These are phyloP conservation scores for Antarctomyces pellizariae DNA, from an alignment of 495 filamentous ascomycete genomes.

Conservation along the genomic window DNA sequence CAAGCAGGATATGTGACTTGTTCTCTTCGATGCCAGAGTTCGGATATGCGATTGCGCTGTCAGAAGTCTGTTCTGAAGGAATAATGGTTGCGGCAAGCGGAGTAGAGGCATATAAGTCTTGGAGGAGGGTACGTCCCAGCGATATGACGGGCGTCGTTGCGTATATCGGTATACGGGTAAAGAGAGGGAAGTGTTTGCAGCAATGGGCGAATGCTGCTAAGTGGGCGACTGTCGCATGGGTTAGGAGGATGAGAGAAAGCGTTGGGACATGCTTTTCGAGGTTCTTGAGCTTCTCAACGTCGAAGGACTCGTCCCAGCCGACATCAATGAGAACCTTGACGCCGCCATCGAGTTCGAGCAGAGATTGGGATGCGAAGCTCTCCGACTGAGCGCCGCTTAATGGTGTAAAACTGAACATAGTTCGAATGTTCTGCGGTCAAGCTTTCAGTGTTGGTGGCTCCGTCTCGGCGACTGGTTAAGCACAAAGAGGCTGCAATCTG, in stretches of 20 bases:
- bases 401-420: conserved; percentile 90
- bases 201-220: conserved; percentile 88
- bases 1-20: conserved; percentile 40
- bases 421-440: too few species aligned
- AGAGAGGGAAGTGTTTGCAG: conserved; percentile 86
- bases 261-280: conserved; percentile 85
- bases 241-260: conserved; percentile 81
- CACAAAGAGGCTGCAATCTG: too few species aligned
- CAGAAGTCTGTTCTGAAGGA: conserved; percentile 38
- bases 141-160: conserved; percentile 85
- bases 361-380: conserved; percentile 73
- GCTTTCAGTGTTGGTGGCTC: too few species aligned
- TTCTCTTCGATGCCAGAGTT: conserved; percentile 18
- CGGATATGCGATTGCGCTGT: conserved; percentile 33
- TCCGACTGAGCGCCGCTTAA: conserved; percentile 75
- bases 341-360: conserved; percentile 88
- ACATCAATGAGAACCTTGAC: conserved; percentile 89
- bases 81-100: conserved; percentile 70
- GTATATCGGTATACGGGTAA: conserved; percentile 86
- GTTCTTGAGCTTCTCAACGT: conserved; percentile 52
- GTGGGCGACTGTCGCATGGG: conserved; percentile 75
- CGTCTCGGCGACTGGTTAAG: too few species aligned
- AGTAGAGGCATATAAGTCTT: conserved; percentile 80
- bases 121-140: conserved; percentile 69
- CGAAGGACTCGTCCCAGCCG: conserved; percentile 86